Conservation (phyloP, 176 grass and related monocot species). For the Olyra latifolia region DNA sequence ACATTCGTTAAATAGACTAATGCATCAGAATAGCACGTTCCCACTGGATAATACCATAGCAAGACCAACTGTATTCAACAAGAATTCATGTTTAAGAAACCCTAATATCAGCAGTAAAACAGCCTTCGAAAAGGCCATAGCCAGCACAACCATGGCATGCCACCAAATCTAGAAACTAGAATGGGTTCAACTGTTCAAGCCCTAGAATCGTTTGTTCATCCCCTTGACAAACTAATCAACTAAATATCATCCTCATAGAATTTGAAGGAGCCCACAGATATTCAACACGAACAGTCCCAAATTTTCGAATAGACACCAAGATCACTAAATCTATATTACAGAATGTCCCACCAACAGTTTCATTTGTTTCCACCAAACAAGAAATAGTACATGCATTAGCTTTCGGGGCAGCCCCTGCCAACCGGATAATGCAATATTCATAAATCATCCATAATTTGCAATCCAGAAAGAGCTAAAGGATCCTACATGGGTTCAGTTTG, state of each 20-base stretch:
- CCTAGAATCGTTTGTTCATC: not conserved
- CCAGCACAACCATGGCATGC: conserved; percentile 5
- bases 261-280: not conserved
- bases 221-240: not conserved
- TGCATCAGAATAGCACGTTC: not conserved
- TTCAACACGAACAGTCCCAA: not conserved
- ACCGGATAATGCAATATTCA: not conserved
- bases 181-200: not conserved
- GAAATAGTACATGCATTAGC: conserved; percentile 6
- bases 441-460: conserved; percentile 8
- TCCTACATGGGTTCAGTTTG: conserved; percentile 1
- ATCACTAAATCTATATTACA: conserved; percentile 11
- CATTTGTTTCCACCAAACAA: conserved; percentile 10
- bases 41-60: not conserved
- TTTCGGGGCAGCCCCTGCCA: conserved; percentile 18
- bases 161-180: conserved; percentile 6
- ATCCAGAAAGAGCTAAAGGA: conserved; percentile 19
- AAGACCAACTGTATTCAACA: not conserved
- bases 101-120: not conserved
- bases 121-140: not conserved
- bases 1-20: not conserved
- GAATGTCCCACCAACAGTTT: not conserved
- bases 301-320: conserved; percentile 11
- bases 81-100: not conserved
- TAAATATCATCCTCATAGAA: not conserved